Evolutionary conservation across 176 grass and related monocot genomes (phyloP).

Genomic region (Aechmea fasciata): DNA sequence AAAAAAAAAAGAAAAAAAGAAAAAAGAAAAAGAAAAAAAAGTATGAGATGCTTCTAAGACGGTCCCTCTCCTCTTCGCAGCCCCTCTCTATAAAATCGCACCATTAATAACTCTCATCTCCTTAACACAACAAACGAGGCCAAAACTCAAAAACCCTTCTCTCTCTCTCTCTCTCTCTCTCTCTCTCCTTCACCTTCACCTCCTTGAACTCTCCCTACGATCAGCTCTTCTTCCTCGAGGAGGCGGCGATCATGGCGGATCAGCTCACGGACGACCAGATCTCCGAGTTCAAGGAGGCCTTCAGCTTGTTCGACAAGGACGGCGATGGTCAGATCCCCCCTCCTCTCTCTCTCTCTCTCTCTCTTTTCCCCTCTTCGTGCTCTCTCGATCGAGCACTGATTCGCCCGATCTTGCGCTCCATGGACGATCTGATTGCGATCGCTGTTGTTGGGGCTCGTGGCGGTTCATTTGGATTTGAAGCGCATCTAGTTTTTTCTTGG

Average conservation of each 20-base stretch:
- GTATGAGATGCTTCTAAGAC: too few species aligned
- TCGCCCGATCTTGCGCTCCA: too few species aligned
- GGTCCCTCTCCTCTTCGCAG: too few species aligned
- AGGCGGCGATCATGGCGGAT: constrained; percentile 4
- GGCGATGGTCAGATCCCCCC: constrained; percentile 25
- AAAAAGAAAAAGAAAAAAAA: too few species aligned
- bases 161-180: not conserved
- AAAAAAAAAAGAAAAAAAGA: too few species aligned
- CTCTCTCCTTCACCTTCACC: not conserved
- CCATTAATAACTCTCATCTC: too few species aligned
- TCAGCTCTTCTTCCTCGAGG: not conserved
- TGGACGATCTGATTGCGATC: too few species aligned
- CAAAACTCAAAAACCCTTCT: not conserved
- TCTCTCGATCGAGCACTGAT: not conserved
- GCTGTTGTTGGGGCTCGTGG: too few species aligned
- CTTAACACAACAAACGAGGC: not conserved
- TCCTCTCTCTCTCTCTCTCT: not conserved
- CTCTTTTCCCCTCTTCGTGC: not conserved
- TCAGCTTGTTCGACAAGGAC: constrained; percentile 56
- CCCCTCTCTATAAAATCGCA: too few species aligned
- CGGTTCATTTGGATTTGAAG: too few species aligned
- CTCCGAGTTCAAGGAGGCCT: constrained; percentile 40
- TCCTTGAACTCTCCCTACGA: not conserved
- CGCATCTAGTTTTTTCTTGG: too few species aligned
- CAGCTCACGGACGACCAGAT: constrained; percentile 31